phyloP scores from a whole-genome alignment of 2,329 filamentous ascomycete species.

The Aspergillus tamarii region DNA sequence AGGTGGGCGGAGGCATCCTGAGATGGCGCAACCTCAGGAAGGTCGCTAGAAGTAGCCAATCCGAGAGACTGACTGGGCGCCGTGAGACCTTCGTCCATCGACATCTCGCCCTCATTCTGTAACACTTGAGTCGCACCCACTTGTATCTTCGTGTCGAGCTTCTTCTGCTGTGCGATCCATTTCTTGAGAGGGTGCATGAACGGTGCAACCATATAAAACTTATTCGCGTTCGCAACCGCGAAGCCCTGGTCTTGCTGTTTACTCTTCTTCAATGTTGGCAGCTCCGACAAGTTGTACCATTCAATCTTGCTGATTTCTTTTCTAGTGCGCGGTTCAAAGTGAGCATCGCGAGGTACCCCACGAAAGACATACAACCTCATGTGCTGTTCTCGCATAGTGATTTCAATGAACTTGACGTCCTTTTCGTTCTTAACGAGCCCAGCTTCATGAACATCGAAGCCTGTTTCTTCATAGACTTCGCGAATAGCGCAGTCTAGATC shows the following conservation, averaged over 20 bases:
- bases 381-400: constrained; percentile 90
- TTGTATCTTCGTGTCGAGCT: constrained; percentile 62
- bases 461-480: constrained; percentile 96
- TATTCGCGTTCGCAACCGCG: constrained; percentile 69
- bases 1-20: constrained; percentile 55
- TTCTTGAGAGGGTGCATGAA: constrained; percentile 84
- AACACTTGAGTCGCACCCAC: constrained; percentile 47
- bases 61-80: constrained; percentile 25
- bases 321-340: constrained; percentile 86
- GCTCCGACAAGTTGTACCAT: constrained; percentile 89
- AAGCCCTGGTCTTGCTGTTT: constrained; percentile 66
- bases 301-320: constrained; percentile 98
- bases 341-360: constrained; percentile 80
- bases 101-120: constrained; percentile 53
- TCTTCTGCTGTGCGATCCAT: constrained; percentile 86
- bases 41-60: constrained; percentile 38
- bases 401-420: constrained; percentile 80
- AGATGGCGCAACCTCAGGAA: constrained; percentile 43
- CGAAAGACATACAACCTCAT: constrained; percentile 91
- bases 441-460: constrained; percentile 76
- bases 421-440: constrained; percentile 74
- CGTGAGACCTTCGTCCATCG: constrained; percentile 60
- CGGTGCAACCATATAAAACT: constrained; percentile 97
- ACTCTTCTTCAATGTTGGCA: constrained; percentile 78
- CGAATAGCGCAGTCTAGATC: constrained; percentile 92